Conservation (phyloP, 345 rosid species). For the Lagerstroemia speciosa region DNA sequence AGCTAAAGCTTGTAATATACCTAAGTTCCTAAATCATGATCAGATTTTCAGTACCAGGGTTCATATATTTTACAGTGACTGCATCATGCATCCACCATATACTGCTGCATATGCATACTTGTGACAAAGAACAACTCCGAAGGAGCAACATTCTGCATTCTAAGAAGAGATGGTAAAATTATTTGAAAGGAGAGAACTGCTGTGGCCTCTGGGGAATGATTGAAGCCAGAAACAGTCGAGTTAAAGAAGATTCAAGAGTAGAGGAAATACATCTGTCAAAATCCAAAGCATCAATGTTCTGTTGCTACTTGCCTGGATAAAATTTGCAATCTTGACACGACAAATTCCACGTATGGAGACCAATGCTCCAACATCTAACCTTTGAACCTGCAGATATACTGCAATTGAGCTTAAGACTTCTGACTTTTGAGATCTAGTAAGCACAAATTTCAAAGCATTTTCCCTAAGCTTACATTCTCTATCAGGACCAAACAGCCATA, state of each 20-base stretch:
- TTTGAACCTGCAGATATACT: conserved; percentile 44
- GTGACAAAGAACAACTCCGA: too few relatives aligned
- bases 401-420: conserved; percentile 4
- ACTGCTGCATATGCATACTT: too few relatives aligned
- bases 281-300: not conserved
- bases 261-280: not conserved
- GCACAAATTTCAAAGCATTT: not conserved
- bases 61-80: too few relatives aligned
- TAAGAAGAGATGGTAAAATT: too few relatives aligned
- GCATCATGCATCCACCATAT: too few relatives aligned
- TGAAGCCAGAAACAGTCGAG: not conserved
- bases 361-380: conserved; percentile 64
- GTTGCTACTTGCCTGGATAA: conserved; percentile 35
- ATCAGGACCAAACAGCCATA: conserved; percentile 64
- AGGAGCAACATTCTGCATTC: too few relatives aligned
- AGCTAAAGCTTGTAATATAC: too few relatives aligned
- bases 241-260: not conserved
- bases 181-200: too few relatives aligned
- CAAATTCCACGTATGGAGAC: conserved; percentile 63
- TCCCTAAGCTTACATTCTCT: conserved; percentile 52
- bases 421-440: not conserved
- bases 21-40: too few relatives aligned
- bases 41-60: too few relatives aligned
- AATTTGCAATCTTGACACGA: conserved; percentile 46
- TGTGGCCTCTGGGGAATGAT: not conserved